Conservation (phyloP, 257 asterid genomes). For the Orobanche coerulescens region DNA sequence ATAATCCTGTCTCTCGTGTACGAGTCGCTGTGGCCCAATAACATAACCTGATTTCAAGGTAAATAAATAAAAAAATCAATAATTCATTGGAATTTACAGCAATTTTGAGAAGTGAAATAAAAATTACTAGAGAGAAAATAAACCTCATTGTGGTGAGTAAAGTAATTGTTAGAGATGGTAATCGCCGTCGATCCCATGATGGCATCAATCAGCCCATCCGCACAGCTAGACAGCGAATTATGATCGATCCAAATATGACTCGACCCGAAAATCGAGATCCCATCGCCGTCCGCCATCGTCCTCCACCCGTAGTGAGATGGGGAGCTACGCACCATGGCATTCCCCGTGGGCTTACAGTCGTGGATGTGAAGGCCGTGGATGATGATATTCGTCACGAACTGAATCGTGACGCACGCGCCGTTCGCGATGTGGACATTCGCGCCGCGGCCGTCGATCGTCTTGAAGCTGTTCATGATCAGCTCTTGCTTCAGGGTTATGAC, state of each 20-base stretch:
- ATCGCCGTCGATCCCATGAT: conserved; percentile 86
- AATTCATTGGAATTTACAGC: neutral
- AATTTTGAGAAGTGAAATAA: neutral
- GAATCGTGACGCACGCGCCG: conserved; percentile 68
- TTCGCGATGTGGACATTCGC: conserved; percentile 66
- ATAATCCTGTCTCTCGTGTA: conserved; percentile 32
- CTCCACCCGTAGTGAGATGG: conserved; percentile 75
- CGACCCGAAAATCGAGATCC: conserved; percentile 59
- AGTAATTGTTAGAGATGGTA: conserved; percentile 75
- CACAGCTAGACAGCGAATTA: conserved; percentile 63
- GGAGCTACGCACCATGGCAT: conserved; percentile 84
- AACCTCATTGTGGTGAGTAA: conserved; percentile 89
- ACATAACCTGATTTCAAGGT: conserved; percentile 26
- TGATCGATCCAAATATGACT: conserved; percentile 89
- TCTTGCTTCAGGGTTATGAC: conserved; percentile 67
- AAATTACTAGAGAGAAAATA: neutral
- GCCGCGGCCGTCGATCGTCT: conserved; percentile 88
- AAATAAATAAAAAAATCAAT: neutral
- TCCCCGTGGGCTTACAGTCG: conserved; percentile 63
- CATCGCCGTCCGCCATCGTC: conserved; percentile 91
- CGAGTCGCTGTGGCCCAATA: conserved; percentile 41
- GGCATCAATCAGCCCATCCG: conserved; percentile 86
- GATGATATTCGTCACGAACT: conserved; percentile 63
- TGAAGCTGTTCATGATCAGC: conserved; percentile 79
- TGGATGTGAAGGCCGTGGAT: conserved; percentile 82